Conservation (phyloP, 1,284 basidiomycete species). For the Pyrrhoderma noxium region DNA sequence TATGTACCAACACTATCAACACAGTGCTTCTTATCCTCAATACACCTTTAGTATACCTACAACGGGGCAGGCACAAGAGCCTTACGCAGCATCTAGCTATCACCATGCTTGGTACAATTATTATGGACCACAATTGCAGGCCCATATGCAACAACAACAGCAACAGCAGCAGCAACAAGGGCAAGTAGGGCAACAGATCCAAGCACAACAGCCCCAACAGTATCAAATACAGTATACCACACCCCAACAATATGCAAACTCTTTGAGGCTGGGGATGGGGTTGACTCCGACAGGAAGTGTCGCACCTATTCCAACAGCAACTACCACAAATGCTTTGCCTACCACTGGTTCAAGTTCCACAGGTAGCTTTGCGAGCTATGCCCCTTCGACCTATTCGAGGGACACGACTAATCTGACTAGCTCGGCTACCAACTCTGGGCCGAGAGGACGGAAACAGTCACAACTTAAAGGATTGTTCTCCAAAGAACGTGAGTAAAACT, state of each 20-base stretch:
- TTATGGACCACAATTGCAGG: conserved; percentile 9
- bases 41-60: neutral
- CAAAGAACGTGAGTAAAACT: conserved; percentile 17
- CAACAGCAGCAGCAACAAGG: conserved; percentile 3
- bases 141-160: neutral
- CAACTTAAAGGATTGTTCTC: conserved; percentile 18
- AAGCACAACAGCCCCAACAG: neutral
- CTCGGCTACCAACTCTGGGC: conserved; percentile 5
- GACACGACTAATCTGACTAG: neutral
- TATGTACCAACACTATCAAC: conserved; percentile 12
- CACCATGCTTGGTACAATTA: conserved; percentile 17
- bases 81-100: conserved; percentile 11
- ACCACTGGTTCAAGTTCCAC: conserved; percentile 1
- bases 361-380: no score
- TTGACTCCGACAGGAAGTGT: neutral
- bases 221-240: neutral
- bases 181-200: neutral
- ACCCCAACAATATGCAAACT: neutral
- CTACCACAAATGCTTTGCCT: conserved; percentile 12
- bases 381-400: conserved; percentile 2
- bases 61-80: conserved; percentile 2
- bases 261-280: no score
- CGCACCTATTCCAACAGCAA: conserved; percentile 6
- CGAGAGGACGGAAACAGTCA: conserved; percentile 15
- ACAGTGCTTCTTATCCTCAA: neutral